A percentile compares a stretch with the other conserved stretches of the same genome.
These are phyloP conservation scores for Peribolospora baueri DNA, from an alignment of 768 basidiomycete genomes.

Conservation along the genomic window DNA sequence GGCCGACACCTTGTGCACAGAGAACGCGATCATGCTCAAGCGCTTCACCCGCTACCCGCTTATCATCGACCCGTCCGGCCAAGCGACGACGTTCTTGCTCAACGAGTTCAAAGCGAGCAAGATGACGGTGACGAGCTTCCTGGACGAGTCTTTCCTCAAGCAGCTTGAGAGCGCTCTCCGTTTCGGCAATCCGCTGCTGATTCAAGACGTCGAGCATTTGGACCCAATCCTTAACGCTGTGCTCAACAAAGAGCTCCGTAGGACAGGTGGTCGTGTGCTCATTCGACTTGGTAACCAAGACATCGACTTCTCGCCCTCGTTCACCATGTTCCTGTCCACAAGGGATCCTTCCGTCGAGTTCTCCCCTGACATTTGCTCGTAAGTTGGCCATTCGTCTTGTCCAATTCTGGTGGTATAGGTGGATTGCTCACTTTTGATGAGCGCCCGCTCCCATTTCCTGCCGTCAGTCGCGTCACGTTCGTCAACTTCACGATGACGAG, in stretches of 20 bases:
- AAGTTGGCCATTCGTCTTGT: slow-evolving; percentile 12
- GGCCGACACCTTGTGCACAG: slow-evolving; percentile 79
- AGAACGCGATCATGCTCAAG: slow-evolving; percentile 99
- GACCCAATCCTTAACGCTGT: slow-evolving; percentile 96
- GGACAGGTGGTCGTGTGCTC: slow-evolving; percentile 88
- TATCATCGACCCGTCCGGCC: slow-evolving; percentile 92
- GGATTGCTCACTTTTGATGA: too few relatives aligned
- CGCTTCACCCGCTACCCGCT: slow-evolving; percentile 93
- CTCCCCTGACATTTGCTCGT: slow-evolving; percentile 93
- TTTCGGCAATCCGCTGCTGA: slow-evolving; percentile 88
- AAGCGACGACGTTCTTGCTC: slow-evolving; percentile 77
- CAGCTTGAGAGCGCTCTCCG: slow-evolving; percentile 94
- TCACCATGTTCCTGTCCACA: slow-evolving; percentile 97
- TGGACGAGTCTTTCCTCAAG: slow-evolving; percentile 96
- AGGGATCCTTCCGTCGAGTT: slow-evolving; percentile 93
- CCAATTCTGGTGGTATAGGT: too few relatives aligned
- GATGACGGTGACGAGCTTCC: slow-evolving; percentile 93
- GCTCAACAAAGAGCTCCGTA: slow-evolving; percentile 80
- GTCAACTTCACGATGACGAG: slow-evolving; percentile 98
- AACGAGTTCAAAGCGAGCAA: slow-evolving; percentile 90
- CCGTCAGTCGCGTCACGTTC: slow-evolving; percentile 35
- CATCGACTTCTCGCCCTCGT: slow-evolving; percentile 98
- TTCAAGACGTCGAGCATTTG: slow-evolving; percentile 91
- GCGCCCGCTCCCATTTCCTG: background rate
- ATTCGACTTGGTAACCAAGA: slow-evolving; percentile 93